phyloP scores from a whole-genome alignment of 2,329 filamentous ascomycete genomes.

The Periconia sp. region DNA sequence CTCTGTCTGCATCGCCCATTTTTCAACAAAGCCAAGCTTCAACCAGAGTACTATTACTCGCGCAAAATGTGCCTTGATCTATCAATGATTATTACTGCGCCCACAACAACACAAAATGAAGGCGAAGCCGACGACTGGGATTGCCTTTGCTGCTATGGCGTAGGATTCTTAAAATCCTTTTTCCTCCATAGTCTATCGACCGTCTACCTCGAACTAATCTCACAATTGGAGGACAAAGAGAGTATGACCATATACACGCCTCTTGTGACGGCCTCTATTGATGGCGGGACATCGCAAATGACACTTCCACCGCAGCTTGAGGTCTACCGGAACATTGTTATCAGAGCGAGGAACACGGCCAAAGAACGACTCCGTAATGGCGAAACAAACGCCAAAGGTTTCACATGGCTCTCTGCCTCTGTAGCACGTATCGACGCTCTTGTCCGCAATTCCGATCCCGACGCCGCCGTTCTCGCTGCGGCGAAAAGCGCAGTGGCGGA shows the following conservation, averaged over 20 bases:
- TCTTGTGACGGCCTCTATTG: neutral
- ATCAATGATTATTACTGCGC: conserved; percentile 21
- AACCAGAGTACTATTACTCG: conserved; percentile 55
- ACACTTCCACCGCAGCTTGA: conserved; percentile 15
- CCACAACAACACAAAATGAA: conserved; percentile 7
- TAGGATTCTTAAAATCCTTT: conserved; percentile 28
- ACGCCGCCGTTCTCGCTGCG: conserved; percentile 19
- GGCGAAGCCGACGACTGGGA: conserved; percentile 25
- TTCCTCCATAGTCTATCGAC: conserved; percentile 25
- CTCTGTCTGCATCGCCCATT: conserved; percentile 58
- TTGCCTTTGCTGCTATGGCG: conserved; percentile 16
- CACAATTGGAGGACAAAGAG: conserved; percentile 22
- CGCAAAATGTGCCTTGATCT: conserved; percentile 51
- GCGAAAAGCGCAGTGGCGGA: conserved; percentile 18
- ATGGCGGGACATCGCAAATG: neutral
- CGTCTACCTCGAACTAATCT: conserved; percentile 25
- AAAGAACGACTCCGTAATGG: conserved; percentile 21
- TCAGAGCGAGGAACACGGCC: conserved; percentile 9
- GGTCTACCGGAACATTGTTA: conserved; percentile 12
- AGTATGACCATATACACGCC: neutral
- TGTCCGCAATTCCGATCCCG: conserved; percentile 12
- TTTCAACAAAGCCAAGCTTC: conserved; percentile 43
- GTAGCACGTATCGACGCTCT: conserved; percentile 29
- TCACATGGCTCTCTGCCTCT: conserved; percentile 19
- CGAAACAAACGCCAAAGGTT: conserved; percentile 30